Evolutionary conservation across 345 rosid genomes (phyloP), one percentile per base, ranked within the genome.

Genomic region (Eutrema heterophyllum): DNA sequence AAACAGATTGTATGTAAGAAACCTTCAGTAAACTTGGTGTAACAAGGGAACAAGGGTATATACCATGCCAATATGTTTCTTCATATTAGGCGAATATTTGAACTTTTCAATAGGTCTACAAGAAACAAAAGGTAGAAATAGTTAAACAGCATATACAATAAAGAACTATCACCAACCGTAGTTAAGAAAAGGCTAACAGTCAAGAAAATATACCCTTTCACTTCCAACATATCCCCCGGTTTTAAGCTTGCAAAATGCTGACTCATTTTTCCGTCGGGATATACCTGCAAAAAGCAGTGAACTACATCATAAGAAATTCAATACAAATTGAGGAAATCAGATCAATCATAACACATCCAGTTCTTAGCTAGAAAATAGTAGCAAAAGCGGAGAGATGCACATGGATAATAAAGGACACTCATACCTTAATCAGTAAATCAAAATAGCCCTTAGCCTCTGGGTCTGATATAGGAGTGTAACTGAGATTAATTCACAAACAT

Each of bases 1-100:
- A 33, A 38, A 63, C 59, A 54, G 14, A 54, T 9, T 54, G 36
- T 29, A 29, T 36, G 64, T 29, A 36, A 33, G 41, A 15, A 65
- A 35, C 5, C 21, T 75, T 62, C 26, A 43, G 7, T 27, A 69
- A 54, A 62, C 13, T 44, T 45, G 5, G 27, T 38, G 60, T 45
- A 38, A 46, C 73, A 64, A 67, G 51, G 36, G 50, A 75, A 71
- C 41, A 70, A 74, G 66, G 71, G 49, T 81, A 64, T 83, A 89
- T 85, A 93, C 98, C 97, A 93, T 91, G 84, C 98, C 98, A n/a
- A 93, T 89, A 75, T 85, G 84, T 77, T 89, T 93, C 90, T 93
- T 93, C 98, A 89, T 91, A 80, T 93, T 93, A 62, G 98, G 89
- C 51, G 88, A 83, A 73, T 93, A 91, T 78, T 86, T 89, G 68